Conservation (phyloP, 2,329 filamentous ascomycete genomes). For the Aspergillus sp. region DNA sequence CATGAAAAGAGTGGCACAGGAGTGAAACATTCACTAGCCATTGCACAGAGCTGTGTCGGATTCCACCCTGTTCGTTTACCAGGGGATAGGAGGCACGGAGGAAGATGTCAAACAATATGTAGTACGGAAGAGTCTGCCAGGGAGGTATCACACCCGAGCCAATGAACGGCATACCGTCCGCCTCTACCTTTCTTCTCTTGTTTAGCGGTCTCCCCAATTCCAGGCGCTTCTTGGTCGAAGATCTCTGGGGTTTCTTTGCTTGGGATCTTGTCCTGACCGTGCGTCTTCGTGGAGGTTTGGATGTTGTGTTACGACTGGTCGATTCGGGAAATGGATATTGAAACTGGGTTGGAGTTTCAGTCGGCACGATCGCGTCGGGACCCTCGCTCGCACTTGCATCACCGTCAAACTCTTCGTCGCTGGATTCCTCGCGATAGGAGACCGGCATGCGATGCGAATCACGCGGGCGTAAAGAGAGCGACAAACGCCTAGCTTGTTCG, state of each 20-base stretch:
- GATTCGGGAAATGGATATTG: slow-evolving; percentile 10
- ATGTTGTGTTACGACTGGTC: slow-evolving; percentile 4
- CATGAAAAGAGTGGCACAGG: slow-evolving; percentile 63
- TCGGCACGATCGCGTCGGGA: slow-evolving; percentile 9
- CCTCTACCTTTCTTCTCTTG: slow-evolving; percentile 25
- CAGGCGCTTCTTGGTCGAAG: slow-evolving; percentile 11
- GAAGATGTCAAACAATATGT: slow-evolving; percentile 69
- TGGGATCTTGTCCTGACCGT: slow-evolving; percentile 17
- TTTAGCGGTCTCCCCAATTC: slow-evolving; percentile 21
- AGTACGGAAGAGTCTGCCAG: slow-evolving; percentile 64
- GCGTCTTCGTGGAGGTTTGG: slow-evolving; percentile 15
- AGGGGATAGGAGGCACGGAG: slow-evolving; percentile 62
- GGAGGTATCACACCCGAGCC: slow-evolving; percentile 46
- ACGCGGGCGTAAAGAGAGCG: slow-evolving; percentile 31
- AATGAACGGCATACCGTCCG: slow-evolving; percentile 13
- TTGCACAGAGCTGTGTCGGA: slow-evolving; percentile 25
- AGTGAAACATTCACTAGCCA: slow-evolving; percentile 67
- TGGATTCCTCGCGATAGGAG: slow-evolving; percentile 36
- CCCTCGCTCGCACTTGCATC: slow-evolving; percentile 10
- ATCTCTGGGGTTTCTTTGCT: slow-evolving; percentile 18
- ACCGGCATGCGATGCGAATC: slow-evolving; percentile 22
- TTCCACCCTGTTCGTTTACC: slow-evolving; percentile 34
- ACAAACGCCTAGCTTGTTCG: slow-evolving; percentile 15
- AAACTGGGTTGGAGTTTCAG: slow-evolving; percentile 5
- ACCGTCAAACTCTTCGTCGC: slow-evolving; percentile 25